Evolutionary conservation across 208 protist species (phyloP).

Genomic region (Paratrypanosoma confusum): DNA sequence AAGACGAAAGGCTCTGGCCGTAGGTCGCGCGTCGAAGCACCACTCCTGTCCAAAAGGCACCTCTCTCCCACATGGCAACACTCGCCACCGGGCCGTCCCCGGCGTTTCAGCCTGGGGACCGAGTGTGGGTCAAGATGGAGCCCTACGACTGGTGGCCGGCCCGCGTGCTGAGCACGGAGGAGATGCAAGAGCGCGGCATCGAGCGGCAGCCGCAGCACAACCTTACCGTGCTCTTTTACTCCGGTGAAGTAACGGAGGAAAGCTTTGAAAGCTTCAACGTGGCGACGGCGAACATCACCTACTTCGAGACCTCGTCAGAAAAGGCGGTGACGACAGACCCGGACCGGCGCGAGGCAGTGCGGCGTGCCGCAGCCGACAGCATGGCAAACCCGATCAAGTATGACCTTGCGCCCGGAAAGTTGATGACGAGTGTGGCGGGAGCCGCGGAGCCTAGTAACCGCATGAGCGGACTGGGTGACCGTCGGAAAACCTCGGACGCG

Average conservation of each 20-base stretch:
- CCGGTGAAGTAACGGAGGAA: slow-evolving; percentile 29
- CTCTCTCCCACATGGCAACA: no score
- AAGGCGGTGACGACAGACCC: slow-evolving; percentile 68
- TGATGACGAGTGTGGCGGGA: not conserved
- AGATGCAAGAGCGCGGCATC: slow-evolving; percentile 13
- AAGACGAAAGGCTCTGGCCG: no score
- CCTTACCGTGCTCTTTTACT: slow-evolving; percentile 59
- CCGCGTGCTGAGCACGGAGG: slow-evolving; percentile 41
- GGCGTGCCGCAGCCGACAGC: slow-evolving; percentile 26
- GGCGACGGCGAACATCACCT: slow-evolving; percentile 38
- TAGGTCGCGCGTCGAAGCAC: no score
- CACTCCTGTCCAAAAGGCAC: no score
- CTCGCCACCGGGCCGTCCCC: slow-evolving; percentile 5
- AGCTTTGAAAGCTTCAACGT: slow-evolving; percentile 31
- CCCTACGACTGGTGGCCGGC: slow-evolving; percentile 78
- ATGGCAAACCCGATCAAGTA: slow-evolving; percentile 64
- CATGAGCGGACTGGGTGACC: not conserved
- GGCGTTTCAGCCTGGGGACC: slow-evolving; percentile 47
- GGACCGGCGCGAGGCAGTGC: slow-evolving; percentile 53
- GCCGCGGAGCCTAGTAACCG: not conserved
- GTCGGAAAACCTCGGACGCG: not conserved
- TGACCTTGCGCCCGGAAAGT: slow-evolving; percentile 3
- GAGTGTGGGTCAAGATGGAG: slow-evolving; percentile 75
- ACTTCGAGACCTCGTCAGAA: slow-evolving; percentile 74
- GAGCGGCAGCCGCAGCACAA: slow-evolving; percentile 20